Evolutionary conservation across 257 asterid species (phyloP).

Genomic region (Solanum pimpinellifolium): DNA sequence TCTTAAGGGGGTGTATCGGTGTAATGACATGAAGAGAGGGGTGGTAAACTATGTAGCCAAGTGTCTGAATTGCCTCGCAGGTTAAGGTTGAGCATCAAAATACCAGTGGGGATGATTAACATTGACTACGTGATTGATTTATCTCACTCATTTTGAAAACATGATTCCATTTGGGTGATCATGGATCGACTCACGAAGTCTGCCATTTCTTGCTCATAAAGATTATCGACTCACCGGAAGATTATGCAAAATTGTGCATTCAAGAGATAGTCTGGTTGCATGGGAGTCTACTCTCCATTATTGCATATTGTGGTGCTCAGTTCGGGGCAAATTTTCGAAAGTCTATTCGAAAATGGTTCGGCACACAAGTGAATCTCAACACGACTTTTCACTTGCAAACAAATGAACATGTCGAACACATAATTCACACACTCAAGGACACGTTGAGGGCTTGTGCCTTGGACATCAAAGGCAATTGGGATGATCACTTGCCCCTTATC

Average conservation of each 20-base stretch:
- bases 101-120: neutral
- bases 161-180: neutral
- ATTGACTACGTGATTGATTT: neutral
- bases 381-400: neutral
- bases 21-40: neutral
- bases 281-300: neutral
- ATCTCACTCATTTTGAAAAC: neutral
- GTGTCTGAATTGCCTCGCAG: neutral
- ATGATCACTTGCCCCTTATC: neutral
- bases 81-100: neutral
- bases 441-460: neutral
- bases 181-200: neutral
- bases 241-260: neutral
- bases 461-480: neutral
- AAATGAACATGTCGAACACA: neutral
- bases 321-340: neutral
- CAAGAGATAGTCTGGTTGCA: neutral
- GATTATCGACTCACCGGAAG: neutral
- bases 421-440: neutral
- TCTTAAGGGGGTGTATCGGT: neutral
- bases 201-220: neutral
- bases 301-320: neutral
- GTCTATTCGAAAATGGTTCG: neutral
- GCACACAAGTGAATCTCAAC: neutral
- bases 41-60: neutral